Conservation (phyloP, 306 rosid species). For the Casuarina equisetifolia region DNA sequence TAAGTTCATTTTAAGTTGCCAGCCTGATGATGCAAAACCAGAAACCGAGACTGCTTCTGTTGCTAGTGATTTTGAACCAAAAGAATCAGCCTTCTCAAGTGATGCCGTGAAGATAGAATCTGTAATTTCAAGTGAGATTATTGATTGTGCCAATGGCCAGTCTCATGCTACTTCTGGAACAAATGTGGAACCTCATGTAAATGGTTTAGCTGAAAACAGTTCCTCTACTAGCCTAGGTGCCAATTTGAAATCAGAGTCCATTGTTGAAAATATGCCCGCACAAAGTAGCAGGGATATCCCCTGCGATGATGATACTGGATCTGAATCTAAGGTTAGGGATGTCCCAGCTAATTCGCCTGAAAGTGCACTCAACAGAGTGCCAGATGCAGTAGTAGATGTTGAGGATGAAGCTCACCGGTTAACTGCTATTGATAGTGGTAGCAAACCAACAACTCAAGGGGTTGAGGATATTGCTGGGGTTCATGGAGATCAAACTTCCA, state of each 20-base stretch:
- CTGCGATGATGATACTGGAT: slow-evolving; percentile 18
- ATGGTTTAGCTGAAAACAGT: slow-evolving; percentile 13
- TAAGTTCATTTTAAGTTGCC: neutral
- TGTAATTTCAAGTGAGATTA: slow-evolving; percentile 11
- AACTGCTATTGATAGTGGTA: slow-evolving; percentile 11
- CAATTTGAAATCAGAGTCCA: slow-evolving; percentile 27
- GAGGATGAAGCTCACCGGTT: slow-evolving; percentile 5
- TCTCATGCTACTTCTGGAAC: slow-evolving; percentile 11
- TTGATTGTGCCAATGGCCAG: slow-evolving; percentile 20
- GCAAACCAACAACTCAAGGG: slow-evolving; percentile 16
- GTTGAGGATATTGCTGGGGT: slow-evolving; percentile 23
- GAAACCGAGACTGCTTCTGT: slow-evolving; percentile 13
- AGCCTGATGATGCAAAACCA: slow-evolving; percentile 17
- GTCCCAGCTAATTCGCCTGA: slow-evolving; percentile 10
- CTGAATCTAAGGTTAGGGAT: slow-evolving; percentile 24
- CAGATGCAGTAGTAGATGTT: slow-evolving; percentile 22
- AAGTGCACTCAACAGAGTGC: slow-evolving; percentile 14
- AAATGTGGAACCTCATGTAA: neutral
- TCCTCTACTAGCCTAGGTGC: slow-evolving; percentile 3
- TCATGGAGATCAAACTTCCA: slow-evolving; percentile 33
- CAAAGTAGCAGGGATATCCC: slow-evolving; percentile 21
- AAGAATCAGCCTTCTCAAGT: slow-evolving; percentile 13
- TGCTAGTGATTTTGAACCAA: slow-evolving; percentile 20
- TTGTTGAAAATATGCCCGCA: slow-evolving; percentile 28
- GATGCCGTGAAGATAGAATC: slow-evolving; percentile 17